A percentile compares a stretch with the other conserved stretches of the same genome.
These are phyloP conservation scores for Fusarium sp. DNA, from an alignment of 2,329 filamentous ascomycete genomes.

Conservation along the genomic window DNA sequence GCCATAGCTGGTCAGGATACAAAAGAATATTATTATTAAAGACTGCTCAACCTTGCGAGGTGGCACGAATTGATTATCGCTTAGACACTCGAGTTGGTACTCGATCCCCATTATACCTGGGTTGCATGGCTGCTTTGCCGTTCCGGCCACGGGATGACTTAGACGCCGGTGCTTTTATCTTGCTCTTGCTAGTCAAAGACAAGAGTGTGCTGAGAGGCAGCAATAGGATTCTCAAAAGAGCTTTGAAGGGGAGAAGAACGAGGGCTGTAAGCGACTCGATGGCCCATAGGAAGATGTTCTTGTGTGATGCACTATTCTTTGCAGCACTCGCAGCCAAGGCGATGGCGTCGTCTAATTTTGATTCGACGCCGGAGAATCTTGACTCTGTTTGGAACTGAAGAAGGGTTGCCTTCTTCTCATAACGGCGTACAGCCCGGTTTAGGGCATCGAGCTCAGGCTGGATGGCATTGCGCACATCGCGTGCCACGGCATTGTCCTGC, in stretches of 20 bases:
- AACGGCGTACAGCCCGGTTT: constrained; percentile 87
- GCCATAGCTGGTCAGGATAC: neutral
- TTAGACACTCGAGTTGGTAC: constrained; percentile 51
- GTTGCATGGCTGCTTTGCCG: constrained; percentile 42
- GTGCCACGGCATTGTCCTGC: constrained; percentile 58
- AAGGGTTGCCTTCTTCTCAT: constrained; percentile 88
- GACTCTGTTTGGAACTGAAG: constrained; percentile 82
- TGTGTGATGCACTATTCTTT: constrained; percentile 57
- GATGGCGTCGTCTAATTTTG: constrained; percentile 79
- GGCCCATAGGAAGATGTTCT: constrained; percentile 53
- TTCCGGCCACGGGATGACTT: constrained; percentile 41
- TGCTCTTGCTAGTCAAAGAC: constrained; percentile 49
- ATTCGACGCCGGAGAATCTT: constrained; percentile 78
- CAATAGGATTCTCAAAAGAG: constrained; percentile 53
- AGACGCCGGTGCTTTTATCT: constrained; percentile 44
- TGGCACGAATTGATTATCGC: constrained; percentile 30
- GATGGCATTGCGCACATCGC: constrained; percentile 73
- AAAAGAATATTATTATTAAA: constrained; percentile 14
- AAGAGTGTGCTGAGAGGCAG: constrained; percentile 58
- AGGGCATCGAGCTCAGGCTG: constrained; percentile 89
- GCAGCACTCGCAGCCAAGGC: constrained; percentile 83
- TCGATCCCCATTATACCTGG: constrained; percentile 52
- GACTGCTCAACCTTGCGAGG: neutral
- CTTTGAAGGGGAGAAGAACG: constrained; percentile 57
- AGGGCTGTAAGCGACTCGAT: constrained; percentile 51